Evolutionary conservation across 75 land plant species (phyloP).

Genomic region (Larix kaempferi): DNA sequence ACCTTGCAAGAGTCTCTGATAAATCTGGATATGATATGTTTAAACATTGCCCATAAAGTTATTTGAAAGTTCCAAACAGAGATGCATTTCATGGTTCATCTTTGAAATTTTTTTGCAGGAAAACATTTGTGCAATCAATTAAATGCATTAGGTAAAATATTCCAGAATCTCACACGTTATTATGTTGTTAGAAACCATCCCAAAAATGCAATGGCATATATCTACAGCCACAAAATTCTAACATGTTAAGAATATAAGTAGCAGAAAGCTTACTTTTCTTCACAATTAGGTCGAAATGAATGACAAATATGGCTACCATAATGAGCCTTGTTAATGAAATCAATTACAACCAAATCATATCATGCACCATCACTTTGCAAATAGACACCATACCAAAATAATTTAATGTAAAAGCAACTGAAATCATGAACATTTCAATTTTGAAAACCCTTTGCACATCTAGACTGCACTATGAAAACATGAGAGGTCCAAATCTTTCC

Average conservation of each 20-base stretch:
- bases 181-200: neutral
- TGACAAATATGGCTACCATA: slow-evolving; percentile 99
- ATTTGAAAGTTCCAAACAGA: too few species aligned
- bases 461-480: neutral
- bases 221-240: neutral
- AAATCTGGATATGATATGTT: too few species aligned
- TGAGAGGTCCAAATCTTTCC: slow-evolving; percentile 19
- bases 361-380: slow-evolving; percentile 94
- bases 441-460: slow-evolving; percentile 3
- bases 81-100: too few species aligned
- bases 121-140: too few species aligned
- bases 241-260: neutral
- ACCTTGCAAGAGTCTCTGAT: too few species aligned
- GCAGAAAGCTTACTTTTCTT: slow-evolving; percentile 75
- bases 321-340: slow-evolving; percentile 99
- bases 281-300: slow-evolving; percentile 96
- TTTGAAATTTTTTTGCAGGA: too few species aligned
- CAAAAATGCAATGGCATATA: neutral
- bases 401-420: neutral
- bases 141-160: too few species aligned
- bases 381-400: neutral
- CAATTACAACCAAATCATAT: slow-evolving; percentile 96
- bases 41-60: too few species aligned
- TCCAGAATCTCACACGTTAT: neutral
- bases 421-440: slow-evolving; percentile 2